Base-by-base conservation (phyloP, 202 grass and related monocot genomes). In the Carex sylvatica region DNA sequence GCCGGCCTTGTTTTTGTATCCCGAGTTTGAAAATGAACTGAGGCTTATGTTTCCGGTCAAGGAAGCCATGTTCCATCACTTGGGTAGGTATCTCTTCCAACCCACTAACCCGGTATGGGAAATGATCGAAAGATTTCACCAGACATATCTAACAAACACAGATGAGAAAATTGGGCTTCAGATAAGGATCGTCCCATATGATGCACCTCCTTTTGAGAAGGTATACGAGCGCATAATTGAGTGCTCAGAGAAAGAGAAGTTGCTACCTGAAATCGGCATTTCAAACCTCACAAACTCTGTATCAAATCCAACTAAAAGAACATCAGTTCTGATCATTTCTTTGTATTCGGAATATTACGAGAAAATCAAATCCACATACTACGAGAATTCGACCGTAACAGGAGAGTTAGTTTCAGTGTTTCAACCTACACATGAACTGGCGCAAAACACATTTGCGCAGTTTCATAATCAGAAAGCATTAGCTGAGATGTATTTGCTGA, bases 401-500 rank as follows among this genome's bases (percentile, higher is more conserved):
- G 90, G 95, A 20, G 92, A 94, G 26, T 70, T 89, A 0, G 81
- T 94, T 38, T 28, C 84, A 24, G 88, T 96, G 69, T 91, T 61
- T 68, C 93, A 96, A 87, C 90, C 90, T 35, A 96, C 90, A 83
- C 93, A 96, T 63, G 90, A 96, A 76, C 33, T 47, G 59, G 47
- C 77, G 16, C 86, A 95, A 86, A 85, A 88, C 24, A 40, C 72
- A 20, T 81, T 68, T 0, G 40, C 13, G 14, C 62, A 53, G 33
- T 66, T 28, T 3, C 87, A 89, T 69, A 79, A 88, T 71, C 84
- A 83, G 75, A 93, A 94, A 80, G 90, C 92, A 75, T 84, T 94
- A 14, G 92, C 94, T 5, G 92, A 94, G 92, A 97, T 94, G 11
- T 93, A 85, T 79, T 85, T 94, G 61, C 82, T 97, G 20, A 94